phyloP scores from a whole-genome alignment of 192 early-diverging fungal genomes.

The Jimgerdemannia lactiflua region DNA sequence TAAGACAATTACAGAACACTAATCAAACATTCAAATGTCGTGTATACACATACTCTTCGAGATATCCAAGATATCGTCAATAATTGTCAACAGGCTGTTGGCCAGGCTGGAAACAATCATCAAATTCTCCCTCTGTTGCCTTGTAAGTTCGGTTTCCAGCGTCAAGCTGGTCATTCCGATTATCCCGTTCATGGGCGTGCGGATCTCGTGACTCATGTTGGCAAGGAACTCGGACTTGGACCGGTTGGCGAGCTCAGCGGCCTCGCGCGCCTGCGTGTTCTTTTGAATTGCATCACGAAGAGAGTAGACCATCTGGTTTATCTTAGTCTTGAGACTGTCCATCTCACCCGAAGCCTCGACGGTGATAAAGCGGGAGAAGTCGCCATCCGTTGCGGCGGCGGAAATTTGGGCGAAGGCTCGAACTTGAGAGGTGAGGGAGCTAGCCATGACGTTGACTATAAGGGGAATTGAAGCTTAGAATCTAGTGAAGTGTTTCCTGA shows the following conservation, averaged over 20 bases:
- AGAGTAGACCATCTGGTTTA: constrained; percentile 82
- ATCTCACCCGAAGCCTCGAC: constrained; percentile 68
- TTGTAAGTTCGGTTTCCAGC: constrained; percentile 74
- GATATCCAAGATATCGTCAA: constrained; percentile 85
- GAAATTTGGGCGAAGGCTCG: constrained; percentile 64
- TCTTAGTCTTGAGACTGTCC: constrained; percentile 68
- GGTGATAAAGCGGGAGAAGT: constrained; percentile 59
- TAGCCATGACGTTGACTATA: constrained; percentile 67
- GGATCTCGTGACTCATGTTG: constrained; percentile 66
- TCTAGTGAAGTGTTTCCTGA: constrained; percentile 60
- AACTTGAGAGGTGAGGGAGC: constrained; percentile 64
- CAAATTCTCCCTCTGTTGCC: constrained; percentile 78
- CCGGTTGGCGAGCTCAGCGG: constrained; percentile 79
- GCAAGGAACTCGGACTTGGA: constrained; percentile 73
- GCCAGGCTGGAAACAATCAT: constrained; percentile 74
- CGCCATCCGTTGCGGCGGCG: constrained; percentile 53
- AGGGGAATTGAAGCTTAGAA: constrained; percentile 56
- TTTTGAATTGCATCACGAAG: constrained; percentile 75
- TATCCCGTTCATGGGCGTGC: constrained; percentile 85
- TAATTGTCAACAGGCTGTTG: constrained; percentile 69
- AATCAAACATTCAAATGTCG: not conserved
- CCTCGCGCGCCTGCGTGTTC: constrained; percentile 75
- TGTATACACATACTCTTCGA: constrained; percentile 53
- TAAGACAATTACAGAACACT: not conserved
- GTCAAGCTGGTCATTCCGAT: constrained; percentile 74